These are phyloP conservation scores for Kluyveromyces nonfermentans DNA, from an alignment of 805 yeast species.

Conservation along the genomic window DNA sequence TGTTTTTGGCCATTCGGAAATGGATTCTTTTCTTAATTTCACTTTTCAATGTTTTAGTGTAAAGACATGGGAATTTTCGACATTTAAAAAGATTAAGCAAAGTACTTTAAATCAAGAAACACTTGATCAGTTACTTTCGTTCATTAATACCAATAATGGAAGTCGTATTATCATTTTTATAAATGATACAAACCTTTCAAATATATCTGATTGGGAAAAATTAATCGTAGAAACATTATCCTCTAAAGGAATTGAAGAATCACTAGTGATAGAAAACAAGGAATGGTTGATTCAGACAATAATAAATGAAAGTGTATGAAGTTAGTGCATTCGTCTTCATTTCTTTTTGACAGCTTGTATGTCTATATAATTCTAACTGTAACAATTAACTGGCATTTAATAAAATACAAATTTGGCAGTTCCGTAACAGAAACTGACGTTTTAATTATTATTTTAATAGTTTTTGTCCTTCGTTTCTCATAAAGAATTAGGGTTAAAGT, in stretches of 20 bases:
- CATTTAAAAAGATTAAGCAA: background rate
- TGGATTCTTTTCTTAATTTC: conserved; percentile 21
- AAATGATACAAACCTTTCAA: conserved; percentile 8
- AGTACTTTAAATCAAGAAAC: background rate
- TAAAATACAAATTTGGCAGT: background rate
- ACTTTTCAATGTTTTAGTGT: conserved; percentile 19
- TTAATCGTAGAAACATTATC: background rate
- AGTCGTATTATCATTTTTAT: conserved; percentile 14
- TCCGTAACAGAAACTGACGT: background rate
- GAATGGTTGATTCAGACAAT: conserved; percentile 29
- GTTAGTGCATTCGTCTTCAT: background rate
- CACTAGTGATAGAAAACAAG: conserved; percentile 18
- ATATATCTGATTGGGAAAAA: background rate
- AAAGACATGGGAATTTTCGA: background rate
- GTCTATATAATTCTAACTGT: background rate
- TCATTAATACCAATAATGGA: background rate
- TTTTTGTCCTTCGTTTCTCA: background rate
- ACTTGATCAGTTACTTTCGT: background rate
- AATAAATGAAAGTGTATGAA: conserved; percentile 17
- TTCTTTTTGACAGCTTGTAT: background rate
- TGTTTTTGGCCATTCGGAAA: conserved; percentile 25
- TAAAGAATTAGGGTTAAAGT: conserved; percentile 5
- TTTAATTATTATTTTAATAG: too few species aligned
- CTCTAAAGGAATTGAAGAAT: background rate
- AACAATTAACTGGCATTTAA: background rate